Percentiles rank a stretch among this genome's conserved stretches.
phyloP scores from a whole-genome alignment of 2,329 filamentous ascomycete species.

The Alternaria burnsii region DNA sequence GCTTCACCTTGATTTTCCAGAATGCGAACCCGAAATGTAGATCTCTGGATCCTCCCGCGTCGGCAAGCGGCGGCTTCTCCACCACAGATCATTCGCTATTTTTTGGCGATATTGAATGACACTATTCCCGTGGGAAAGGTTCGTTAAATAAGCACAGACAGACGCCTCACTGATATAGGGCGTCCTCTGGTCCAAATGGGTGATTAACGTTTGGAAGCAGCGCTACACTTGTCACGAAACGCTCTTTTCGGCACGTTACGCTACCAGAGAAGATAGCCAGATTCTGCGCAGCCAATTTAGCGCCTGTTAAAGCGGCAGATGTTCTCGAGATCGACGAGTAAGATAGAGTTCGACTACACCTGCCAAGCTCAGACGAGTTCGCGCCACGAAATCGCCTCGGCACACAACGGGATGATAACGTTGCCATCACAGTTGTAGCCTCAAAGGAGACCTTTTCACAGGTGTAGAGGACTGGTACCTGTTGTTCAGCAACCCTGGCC shows the following conservation, averaged over 20 bases:
- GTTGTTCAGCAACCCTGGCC: neutral
- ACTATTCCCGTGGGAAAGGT: neutral
- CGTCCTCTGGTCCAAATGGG: neutral
- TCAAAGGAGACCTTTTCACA: neutral
- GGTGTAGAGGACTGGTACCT: neutral
- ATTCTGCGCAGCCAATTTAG: neutral
- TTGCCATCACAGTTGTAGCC: neutral
- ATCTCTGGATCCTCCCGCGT: constrained; percentile 17
- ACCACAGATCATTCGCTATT: constrained; percentile 6
- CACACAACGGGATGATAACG: neutral
- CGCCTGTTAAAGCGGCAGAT: constrained; percentile 8
- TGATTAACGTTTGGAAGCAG: neutral
- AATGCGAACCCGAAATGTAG: constrained; percentile 12
- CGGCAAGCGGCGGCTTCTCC: constrained; percentile 7
- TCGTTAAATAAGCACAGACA: neutral
- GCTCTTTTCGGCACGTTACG: constrained; percentile 11
- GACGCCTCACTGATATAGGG: neutral
- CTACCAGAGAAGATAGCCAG: neutral
- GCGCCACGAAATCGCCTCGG: neutral
- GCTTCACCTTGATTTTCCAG: constrained; percentile 3
- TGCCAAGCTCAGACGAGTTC: constrained; percentile 8
- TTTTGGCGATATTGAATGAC: neutral
- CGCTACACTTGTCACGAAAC: constrained; percentile 10
- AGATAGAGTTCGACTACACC: constrained; percentile 8
- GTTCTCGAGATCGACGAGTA: neutral